phyloP scores from a whole-genome alignment of 345 rosid species.

The Citrus hindsii region DNA sequence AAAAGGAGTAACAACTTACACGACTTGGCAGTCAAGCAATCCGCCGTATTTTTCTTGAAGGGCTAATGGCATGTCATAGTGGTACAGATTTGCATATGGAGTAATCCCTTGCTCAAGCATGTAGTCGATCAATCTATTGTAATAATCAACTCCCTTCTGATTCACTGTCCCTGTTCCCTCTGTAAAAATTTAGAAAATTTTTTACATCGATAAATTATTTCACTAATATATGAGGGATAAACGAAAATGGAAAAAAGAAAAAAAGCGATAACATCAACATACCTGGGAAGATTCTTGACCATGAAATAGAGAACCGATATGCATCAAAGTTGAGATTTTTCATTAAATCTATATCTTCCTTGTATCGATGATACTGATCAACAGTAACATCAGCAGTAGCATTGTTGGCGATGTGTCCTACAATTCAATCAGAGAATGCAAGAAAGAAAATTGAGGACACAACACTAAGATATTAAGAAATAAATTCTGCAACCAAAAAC shows the following conservation, averaged over 20 bases:
- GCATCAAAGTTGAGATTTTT: conserved; percentile 45
- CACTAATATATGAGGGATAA: background rate
- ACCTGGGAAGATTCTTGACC: conserved; percentile 62
- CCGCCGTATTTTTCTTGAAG: conserved; percentile 43
- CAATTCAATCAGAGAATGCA: background rate
- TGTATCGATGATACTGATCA: background rate
- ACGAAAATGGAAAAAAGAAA: background rate
- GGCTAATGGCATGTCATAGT: conserved; percentile 54
- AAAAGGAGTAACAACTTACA: conserved; percentile 23
- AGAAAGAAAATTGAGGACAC: background rate
- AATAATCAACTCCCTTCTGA: background rate
- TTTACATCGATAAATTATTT: too few species aligned
- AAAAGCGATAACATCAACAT: background rate
- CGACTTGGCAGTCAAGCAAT: conserved; percentile 30
- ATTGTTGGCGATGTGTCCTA: conserved; percentile 38
- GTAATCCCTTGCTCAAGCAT: conserved; percentile 47
- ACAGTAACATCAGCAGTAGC: background rate
- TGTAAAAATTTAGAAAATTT: background rate
- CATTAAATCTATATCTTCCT: conserved; percentile 42
- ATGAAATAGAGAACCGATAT: conserved; percentile 55
- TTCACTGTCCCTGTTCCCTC: background rate
- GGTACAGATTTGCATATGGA: conserved; percentile 54
- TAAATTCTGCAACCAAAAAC: too few species aligned
- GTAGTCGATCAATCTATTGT: conserved; percentile 11
- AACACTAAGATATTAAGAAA: background rate